Conservation (phyloP, 2,329 filamentous ascomycete species). For the Fusarium circinatum region DNA sequence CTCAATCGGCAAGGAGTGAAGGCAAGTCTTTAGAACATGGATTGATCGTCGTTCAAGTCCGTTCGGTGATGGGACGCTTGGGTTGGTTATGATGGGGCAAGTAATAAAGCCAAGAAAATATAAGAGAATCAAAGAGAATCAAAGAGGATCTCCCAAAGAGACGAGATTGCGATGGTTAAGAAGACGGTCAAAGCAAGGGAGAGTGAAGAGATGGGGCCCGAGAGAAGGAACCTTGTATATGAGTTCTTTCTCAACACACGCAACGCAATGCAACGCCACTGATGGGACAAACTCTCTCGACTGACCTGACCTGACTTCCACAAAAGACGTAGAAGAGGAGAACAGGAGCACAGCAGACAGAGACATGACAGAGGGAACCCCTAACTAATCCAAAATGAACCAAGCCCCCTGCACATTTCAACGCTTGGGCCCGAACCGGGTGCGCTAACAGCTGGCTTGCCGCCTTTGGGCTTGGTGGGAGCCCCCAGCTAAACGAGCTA, state of each 20-base stretch:
- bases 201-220: background rate
- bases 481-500: constrained; percentile 10
- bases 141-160: constrained; percentile 14
- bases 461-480: constrained; percentile 38
- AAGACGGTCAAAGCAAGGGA: constrained; percentile 17
- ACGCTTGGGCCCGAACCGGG: constrained; percentile 42
- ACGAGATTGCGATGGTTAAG: constrained; percentile 20
- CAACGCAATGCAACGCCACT: background rate
- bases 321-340: constrained; percentile 9
- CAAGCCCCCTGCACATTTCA: constrained; percentile 20
- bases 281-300: background rate
- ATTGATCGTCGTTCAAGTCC: constrained; percentile 28
- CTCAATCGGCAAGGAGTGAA: constrained; percentile 6
- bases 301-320: background rate
- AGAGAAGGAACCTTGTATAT: constrained; percentile 23
- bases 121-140: constrained; percentile 4
- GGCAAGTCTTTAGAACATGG: constrained; percentile 25
- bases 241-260: background rate
- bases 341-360: constrained; percentile 10
- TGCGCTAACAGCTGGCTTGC: constrained; percentile 36
- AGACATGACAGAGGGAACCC: constrained; percentile 5
- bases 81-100: constrained; percentile 14
- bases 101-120: constrained; percentile 24
- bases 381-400: constrained; percentile 19
- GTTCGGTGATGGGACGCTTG: background rate